Evolutionary conservation across 306 rosid genomes (phyloP).

Genomic region (Clitoria ternatea): DNA sequence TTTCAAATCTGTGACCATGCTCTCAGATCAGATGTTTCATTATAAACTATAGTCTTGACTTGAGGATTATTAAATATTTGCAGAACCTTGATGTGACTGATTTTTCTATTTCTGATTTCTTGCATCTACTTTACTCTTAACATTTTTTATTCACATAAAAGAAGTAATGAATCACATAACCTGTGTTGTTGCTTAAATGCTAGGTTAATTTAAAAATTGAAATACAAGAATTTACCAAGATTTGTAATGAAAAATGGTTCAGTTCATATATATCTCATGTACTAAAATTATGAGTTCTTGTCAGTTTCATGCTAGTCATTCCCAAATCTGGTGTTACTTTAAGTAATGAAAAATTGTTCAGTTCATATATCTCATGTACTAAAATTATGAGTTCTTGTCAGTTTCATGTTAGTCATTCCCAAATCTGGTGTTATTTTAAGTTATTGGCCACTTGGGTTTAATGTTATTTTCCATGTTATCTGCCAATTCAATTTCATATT

Average conservation of each 20-base stretch:
- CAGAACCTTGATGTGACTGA: neutral
- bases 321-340: constrained; percentile 7
- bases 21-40: constrained; percentile 5
- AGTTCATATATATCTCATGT: neutral
- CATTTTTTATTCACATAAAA: neutral
- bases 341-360: constrained; percentile 5
- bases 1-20: neutral
- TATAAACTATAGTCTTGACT: neutral
- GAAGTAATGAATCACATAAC: neutral
- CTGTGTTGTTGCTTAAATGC: neutral
- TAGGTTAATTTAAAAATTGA: neutral
- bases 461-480: neutral
- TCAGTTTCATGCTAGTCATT: neutral
- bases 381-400: neutral
- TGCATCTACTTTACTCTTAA: constrained; percentile 3
- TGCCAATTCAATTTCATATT: neutral
- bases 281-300: neutral
- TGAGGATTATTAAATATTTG: neutral
- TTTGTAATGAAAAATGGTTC: constrained; percentile 6
- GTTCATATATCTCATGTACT: neutral
- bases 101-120: neutral
- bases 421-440: neutral
- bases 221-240: neutral
- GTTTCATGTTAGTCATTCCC: neutral
- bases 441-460: neutral